Evolutionary conservation across 768 basidiomycete species (phyloP), one percentile per base, ranked within the genome.

Genomic region (Tricholoma sp.): DNA sequence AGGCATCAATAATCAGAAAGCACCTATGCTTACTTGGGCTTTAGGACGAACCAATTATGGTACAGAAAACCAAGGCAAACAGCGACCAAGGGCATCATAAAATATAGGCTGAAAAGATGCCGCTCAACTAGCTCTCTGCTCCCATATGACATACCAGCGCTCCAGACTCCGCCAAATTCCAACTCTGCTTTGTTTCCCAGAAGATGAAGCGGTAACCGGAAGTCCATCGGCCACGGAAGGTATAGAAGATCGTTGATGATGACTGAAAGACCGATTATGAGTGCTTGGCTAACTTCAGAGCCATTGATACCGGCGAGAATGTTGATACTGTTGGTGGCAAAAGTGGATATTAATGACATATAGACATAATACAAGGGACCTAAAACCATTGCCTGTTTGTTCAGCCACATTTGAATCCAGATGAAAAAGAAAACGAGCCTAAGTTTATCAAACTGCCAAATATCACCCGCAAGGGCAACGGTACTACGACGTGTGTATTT

Each of bases 271-370:
- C 92, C 90, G 60, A 99, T 98, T 57, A 98, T 84, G 47, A 97
- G 75, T 0, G 95, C 91, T 72, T 99, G 97, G 58, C 86, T 83
- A 59, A 91, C 93, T 78, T 99, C 97, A 4, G 96, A 86, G 10
- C 96, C 97, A 68, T 99, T 98, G 61, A 98, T 90, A 8, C 96
- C 97, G 10, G 97, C 97, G 15, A 98, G 85, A 63, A 99, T 98
- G 71, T 99, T 99, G 79, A 98, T 97, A 69, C 90, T 90, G 73
- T 99, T 99, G 15, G 96, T 98, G 54, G 91, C 85, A 70, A 98
- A 99, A 0, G 94, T 98, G 32, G 95, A 98, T 15, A 99, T 77
- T 31, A 98, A 73, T 4, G 93, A 84, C 91, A 99, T 98, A 75
- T 98, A 99, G 53, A 95, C 57, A 70, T 98, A 99, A 71, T 98